Base-by-base conservation (phyloP, 2,329 filamentous ascomycete genomes). In the Penicillium digitatum region DNA sequence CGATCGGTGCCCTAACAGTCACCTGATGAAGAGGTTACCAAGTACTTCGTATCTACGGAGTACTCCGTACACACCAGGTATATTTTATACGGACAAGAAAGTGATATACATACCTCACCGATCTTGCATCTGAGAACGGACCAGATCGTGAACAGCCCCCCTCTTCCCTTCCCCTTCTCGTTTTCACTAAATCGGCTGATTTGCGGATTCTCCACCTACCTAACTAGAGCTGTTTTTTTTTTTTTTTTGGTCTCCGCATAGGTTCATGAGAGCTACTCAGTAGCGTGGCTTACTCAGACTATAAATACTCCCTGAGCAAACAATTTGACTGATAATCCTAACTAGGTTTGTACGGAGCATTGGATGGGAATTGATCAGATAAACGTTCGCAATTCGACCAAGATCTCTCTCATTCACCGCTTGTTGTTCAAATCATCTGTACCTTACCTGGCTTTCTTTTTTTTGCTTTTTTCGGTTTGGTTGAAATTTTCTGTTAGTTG, bases 111-210 rank as follows among this genome's bases (percentile, higher is more conserved):
- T 27, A 43, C 22, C 43, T 52, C 37, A 35, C 54, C 59, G 61
- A 64, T 63, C 59, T 54, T 44, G 52, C 55, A 64, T 62, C 62
- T 54, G 55, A 52, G 61, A 56, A 63, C 57, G 53, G 62, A 63
- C 61, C 63, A 65, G 57, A 64, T 63, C 55, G 62, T 57, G 63
- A 56, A 60, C 55, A 54, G 47, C 32, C 53, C 49, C 51, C n/a
- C n/a, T n/a, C n/a, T n/a, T n/a, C n/a, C 52, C 37, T 37, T 50
- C 46, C n/a, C 52, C 37, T 37, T 50, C 46, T 56, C 54, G 37
- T 51, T 59, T 56, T 48, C 55, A 56, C 61, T 59, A 59, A 62
- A 64, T 65, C 62, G 62, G 48, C 57, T n/a, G 59, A 64, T 60
- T 58, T 62, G 56, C 48, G 58, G 47, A 46, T 53, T 48, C 62